Evolutionary conservation across 495 filamentous ascomycete species (phyloP).

Genomic region (Penicillium canescens): DNA sequence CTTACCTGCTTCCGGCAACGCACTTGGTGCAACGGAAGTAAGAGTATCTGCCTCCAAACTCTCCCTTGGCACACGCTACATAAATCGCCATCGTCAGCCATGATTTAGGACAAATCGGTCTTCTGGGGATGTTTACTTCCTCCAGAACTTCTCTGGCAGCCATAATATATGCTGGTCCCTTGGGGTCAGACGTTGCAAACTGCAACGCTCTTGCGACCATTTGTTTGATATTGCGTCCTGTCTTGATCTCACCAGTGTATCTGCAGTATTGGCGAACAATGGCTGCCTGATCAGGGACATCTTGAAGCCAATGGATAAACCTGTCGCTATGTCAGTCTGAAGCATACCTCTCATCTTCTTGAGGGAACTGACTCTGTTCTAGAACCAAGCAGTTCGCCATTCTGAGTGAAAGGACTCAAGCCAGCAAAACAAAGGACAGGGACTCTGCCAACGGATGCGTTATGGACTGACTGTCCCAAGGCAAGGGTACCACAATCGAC

Average conservation of each 20-base stretch:
- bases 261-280: constrained; percentile 89
- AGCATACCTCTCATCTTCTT: neutral
- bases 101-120: neutral
- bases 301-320: constrained; percentile 87
- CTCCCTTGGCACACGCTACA: constrained; percentile 43
- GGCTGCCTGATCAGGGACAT: constrained; percentile 86
- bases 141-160: constrained; percentile 86
- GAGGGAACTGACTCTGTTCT: constrained; percentile 67
- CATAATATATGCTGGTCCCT: constrained; percentile 79
- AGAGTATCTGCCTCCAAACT: constrained; percentile 64
- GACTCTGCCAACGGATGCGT: constrained; percentile 74
- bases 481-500: constrained; percentile 92
- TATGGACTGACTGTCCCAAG: constrained; percentile 85
- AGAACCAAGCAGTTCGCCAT: constrained; percentile 81
- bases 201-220: constrained; percentile 85
- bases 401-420: constrained; percentile 77
- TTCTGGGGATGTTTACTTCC: constrained; percentile 65
- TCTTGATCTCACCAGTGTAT: constrained; percentile 82
- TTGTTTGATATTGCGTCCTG: constrained; percentile 86
- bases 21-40: constrained; percentile 69
- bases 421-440: constrained; percentile 88
- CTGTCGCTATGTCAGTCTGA: neutral
- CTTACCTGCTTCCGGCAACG: constrained; percentile 58
- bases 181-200: constrained; percentile 74
- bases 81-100: neutral